Conservation (phyloP, 306 rosid genomes). For the Mimosa pudica region DNA sequence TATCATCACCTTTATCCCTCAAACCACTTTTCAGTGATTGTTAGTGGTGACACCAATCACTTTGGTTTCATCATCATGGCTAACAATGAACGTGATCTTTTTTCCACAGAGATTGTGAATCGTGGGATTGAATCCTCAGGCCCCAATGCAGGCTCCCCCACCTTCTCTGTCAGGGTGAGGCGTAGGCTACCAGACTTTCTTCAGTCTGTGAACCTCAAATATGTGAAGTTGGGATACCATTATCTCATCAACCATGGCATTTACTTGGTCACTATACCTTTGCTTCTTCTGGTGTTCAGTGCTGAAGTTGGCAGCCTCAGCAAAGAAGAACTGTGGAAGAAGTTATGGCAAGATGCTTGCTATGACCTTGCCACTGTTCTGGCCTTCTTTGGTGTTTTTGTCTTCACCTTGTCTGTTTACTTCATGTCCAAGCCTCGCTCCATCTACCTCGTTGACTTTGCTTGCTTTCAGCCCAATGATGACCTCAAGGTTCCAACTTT, state of each 20-base stretch:
- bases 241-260: constrained; percentile 90
- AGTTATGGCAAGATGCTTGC: constrained; percentile 89
- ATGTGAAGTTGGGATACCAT: constrained; percentile 90
- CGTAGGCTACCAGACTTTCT: constrained; percentile 87
- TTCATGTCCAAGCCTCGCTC: constrained; percentile 94
- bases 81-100: constrained; percentile 62
- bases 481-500: constrained; percentile 66
- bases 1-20: background rate
- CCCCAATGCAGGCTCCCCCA: constrained; percentile 89
- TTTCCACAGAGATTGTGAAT: constrained; percentile 95
- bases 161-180: constrained; percentile 85
- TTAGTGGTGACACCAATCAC: background rate
- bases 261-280: constrained; percentile 78
- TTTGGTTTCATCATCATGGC: constrained; percentile 50
- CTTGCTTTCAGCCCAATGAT: constrained; percentile 69
- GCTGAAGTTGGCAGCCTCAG: constrained; percentile 93
- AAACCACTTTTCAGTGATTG: background rate
- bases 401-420: constrained; percentile 85
- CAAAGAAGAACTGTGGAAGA: constrained; percentile 82
- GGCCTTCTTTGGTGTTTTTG: constrained; percentile 74
- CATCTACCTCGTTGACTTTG: constrained; percentile 83
- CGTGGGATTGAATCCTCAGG: constrained; percentile 87
- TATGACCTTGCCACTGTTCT: constrained; percentile 88
- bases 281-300: constrained; percentile 80
- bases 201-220: constrained; percentile 92